Conservation (phyloP, 768 basidiomycete species). For the Collybia mongolica region DNA sequence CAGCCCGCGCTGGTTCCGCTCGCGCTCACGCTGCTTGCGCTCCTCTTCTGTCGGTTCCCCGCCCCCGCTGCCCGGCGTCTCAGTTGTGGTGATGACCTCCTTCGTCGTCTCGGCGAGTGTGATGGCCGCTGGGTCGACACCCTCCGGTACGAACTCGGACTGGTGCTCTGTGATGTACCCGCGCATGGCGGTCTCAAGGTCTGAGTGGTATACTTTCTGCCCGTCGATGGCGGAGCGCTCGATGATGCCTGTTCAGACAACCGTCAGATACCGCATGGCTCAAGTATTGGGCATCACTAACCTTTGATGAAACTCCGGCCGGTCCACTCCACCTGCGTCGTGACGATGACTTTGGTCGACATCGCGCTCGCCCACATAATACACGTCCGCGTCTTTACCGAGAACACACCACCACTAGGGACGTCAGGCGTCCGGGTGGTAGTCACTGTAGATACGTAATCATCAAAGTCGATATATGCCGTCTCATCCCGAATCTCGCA, state of each 20-base stretch:
- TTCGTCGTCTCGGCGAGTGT: constrained; percentile 43
- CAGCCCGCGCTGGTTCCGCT: constrained; percentile 68
- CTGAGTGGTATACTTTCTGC: constrained; percentile 82
- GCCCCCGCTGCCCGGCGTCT: constrained; percentile 13
- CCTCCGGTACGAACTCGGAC: constrained; percentile 86
- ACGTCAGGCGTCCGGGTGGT: constrained; percentile 94
- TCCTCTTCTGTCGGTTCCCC: constrained; percentile 29
- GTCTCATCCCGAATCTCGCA: constrained; percentile 93
- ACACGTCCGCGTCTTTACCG: constrained; percentile 93
- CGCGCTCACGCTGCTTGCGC: constrained; percentile 59
- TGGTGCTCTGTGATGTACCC: constrained; percentile 87
- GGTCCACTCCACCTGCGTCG: constrained; percentile 93
- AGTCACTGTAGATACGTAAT: constrained; percentile 80
- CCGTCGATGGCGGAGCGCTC: constrained; percentile 90
- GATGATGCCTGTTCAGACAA: constrained; percentile 70
- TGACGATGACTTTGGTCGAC: constrained; percentile 79
- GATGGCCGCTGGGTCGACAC: constrained; percentile 60
- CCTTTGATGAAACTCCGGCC: constrained; percentile 97
- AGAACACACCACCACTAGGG: constrained; percentile 89
- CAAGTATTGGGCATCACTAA: constrained; percentile 20
- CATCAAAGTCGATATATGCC: constrained; percentile 76
- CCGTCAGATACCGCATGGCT: background rate
- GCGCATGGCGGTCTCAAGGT: constrained; percentile 83
- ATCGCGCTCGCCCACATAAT: constrained; percentile 89
- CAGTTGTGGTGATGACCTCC: constrained; percentile 36